Percentiles rank a stretch among this genome's conserved stretches.
Evolutionary conservation across 2,329 filamentous ascomycete genomes (phyloP).

Genomic region (Zalaria sp.): DNA sequence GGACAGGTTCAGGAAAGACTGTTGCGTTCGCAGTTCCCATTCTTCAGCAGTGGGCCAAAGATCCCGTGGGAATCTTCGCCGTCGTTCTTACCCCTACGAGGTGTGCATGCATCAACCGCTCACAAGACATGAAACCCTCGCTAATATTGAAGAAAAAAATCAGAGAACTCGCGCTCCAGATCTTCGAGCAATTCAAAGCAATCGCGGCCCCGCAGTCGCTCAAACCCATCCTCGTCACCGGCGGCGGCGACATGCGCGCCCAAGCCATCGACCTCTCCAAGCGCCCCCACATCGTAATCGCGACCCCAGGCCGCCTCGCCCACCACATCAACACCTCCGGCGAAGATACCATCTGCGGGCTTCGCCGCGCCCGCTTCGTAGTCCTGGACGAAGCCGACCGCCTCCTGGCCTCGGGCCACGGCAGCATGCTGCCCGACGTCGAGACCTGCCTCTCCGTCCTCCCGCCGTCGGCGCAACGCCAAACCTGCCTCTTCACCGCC

Average conservation of each 20-base stretch:
- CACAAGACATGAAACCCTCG: not conserved
- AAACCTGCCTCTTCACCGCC: constrained; percentile 91
- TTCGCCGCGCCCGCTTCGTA: constrained; percentile 67
- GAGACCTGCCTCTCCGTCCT: constrained; percentile 75
- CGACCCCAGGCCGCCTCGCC: constrained; percentile 81
- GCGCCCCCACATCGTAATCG: constrained; percentile 82
- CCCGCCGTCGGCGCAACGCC: constrained; percentile 63
- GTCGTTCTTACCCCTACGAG: constrained; percentile 79
- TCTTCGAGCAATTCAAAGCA: constrained; percentile 90
- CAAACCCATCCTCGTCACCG: constrained; percentile 80
- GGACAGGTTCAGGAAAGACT: constrained; percentile 94
- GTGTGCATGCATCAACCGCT: constrained; percentile 22
- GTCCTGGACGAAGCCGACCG: constrained; percentile 95
- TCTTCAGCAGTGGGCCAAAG: constrained; percentile 81
- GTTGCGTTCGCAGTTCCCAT: constrained; percentile 92
- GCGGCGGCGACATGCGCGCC: constrained; percentile 79
- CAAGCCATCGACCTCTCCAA: constrained; percentile 75
- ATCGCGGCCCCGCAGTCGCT: constrained; percentile 79
- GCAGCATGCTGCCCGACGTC: constrained; percentile 89
- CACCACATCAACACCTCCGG: constrained; percentile 89
- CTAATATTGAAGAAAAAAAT: not conserved
- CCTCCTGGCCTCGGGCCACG: constrained; percentile 58
- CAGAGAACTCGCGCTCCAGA: constrained; percentile 84
- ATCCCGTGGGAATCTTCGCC: constrained; percentile 83
- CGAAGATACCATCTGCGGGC: constrained; percentile 72